Base-by-base conservation (phyloP, 148 eudicot genomes). In the Spergularia bocconei region DNA sequence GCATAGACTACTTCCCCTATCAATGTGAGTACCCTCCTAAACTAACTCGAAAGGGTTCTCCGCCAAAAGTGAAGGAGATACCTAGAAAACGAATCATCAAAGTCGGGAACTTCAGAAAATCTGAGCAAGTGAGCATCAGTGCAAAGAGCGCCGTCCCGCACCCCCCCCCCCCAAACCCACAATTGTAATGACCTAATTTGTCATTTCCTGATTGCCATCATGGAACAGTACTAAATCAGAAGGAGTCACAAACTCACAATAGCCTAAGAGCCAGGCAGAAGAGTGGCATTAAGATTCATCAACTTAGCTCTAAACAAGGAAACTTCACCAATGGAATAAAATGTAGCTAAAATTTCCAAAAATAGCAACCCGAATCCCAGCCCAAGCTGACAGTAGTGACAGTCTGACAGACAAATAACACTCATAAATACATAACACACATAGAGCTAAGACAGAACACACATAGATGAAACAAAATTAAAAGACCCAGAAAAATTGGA, bases 281-380 rank as follows among this genome's bases (percentile, higher is more conserved):
- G 36, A 51, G 44, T n/a, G 13, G 58, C 4, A 29, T 19, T 36
- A 52, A 38, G 58, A 61, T 50, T 62, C 48, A 64, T 19, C n/a
- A 66, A 67, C 44, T 65, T 5, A 25, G 12, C 62, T 62, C 70
- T 17, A 57, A 57, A 67, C 52, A 63, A 77, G 80, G 75, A 72
- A 72, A 11, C 0, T 15, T 20, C 29, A 16, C 2, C 47, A 11
- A 51, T 4, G 67, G 23, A 71, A 71, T 29, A 47, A 60, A 29
- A 25, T 29, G 20, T 11, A 56, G 21, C 23, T 36, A 39, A 60
- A 53, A 17, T 38, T 54, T 15, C 70, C 56, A 2, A 12, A 41
- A 70, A 44, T n/a, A 47, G 36, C 36, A 29, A 56, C 51, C 44
- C 23, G n/a, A 7, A 36, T 21, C 2, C 7, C 33, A 16, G 23